These are phyloP conservation scores for Nidularia sp. DNA, from an alignment of 768 basidiomycete genomes.

Conservation along the genomic window DNA sequence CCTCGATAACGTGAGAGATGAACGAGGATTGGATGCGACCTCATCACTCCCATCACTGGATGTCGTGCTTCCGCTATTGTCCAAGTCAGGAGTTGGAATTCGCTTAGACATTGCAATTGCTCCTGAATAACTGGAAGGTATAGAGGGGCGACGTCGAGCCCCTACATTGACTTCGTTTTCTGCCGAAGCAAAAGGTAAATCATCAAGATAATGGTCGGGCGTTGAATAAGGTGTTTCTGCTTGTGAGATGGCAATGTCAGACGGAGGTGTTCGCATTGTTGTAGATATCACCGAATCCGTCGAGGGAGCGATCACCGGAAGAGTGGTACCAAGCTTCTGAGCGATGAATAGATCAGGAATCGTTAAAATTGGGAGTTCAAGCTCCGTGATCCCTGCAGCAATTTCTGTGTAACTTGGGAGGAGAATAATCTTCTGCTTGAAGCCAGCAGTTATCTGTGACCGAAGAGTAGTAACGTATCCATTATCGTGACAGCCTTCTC, in stretches of 20 bases:
- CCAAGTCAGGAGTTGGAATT: too few species aligned
- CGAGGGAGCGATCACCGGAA: too few species aligned
- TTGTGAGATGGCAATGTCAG: too few species aligned
- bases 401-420: conserved; percentile 61
- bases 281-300: too few species aligned
- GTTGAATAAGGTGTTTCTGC: too few species aligned
- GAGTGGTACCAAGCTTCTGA: background rate
- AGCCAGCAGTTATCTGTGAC: conserved; percentile 62
- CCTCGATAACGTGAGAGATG: conserved; percentile 27
- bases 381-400: conserved; percentile 54
- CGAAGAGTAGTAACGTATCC: conserved; percentile 63
- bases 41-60: conserved; percentile 31
- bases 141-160: too few species aligned
- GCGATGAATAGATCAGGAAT: conserved; percentile 52
- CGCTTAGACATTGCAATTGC: too few species aligned
- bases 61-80: conserved; percentile 28
- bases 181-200: too few species aligned
- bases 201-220: too few species aligned
- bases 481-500: conserved; percentile 66
- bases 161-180: too few species aligned
- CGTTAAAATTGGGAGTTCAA: conserved; percentile 48
- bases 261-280: too few species aligned
- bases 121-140: too few species aligned
- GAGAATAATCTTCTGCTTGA: conserved; percentile 59
- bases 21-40: conserved; percentile 15